Base-by-base conservation (phyloP, 768 basidiomycete genomes). In the Pulveroboletus sp. region DNA sequence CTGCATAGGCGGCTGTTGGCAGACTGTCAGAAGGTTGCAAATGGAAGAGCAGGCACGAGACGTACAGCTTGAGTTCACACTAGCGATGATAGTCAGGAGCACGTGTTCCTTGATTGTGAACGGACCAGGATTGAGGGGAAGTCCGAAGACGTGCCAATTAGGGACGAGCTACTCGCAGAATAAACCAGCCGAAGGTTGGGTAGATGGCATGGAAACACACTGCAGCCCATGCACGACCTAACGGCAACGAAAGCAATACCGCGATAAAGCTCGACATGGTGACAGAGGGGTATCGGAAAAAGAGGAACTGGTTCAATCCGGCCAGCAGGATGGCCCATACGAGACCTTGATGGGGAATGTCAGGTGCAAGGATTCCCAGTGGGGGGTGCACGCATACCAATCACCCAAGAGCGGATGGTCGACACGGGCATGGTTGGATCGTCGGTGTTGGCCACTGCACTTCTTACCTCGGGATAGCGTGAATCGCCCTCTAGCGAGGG, bases 391-490 rank as follows among this genome's bases (percentile, higher is more conserved):
- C 9, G 6, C 54, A 38, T 51, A 59, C 83, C 83, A 38, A 85
- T 68, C 0, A 77, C 67, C 81, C 82, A 85, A 6, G 78, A 74
- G 42, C 82, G 79, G 21, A 90, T 35, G 32, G 78, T 78, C 30
- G 74, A 75, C 5, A 71, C 75, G 1, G 84, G 84, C 71, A 86
- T 85, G 32, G 67, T 66, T 5, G 76, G 76, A 61, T 88, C 86
- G 58, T 89, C 86, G 30, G 78, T 81, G 64, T 85, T 86, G 17
- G 83, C 79, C 8, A 88, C 86, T 7, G 86, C 85, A 8, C 84
- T 81, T 39, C 86, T 80, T 11, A 89, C 87, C 64, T 92, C 89
- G 6, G 86, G 86, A 62, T 92, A 92, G 5, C 89, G 89, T 3
- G 87, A 89, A 63, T 91, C 89, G 56, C 90, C 85, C 61, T 78